These are phyloP conservation scores for Corchorus capsularis DNA, from an alignment of 345 rosid genomes.

Conservation along the genomic window DNA sequence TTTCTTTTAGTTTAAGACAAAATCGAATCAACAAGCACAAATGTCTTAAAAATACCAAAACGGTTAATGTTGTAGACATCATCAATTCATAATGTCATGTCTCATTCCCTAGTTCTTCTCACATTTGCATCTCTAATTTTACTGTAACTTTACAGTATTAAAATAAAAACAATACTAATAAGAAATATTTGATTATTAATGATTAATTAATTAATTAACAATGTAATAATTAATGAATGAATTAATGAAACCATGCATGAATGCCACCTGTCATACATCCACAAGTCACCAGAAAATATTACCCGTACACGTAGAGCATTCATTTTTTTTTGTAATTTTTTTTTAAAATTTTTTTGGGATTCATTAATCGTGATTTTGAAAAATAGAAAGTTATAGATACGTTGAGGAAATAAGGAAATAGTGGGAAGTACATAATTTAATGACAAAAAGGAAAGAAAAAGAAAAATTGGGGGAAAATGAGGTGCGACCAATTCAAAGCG, in stretches of 20 bases:
- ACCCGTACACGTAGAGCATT: not conserved
- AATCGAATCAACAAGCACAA: not conserved
- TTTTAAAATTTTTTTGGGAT: no score
- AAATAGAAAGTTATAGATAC: no score
- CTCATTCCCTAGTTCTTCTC: not conserved
- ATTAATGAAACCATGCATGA: not conserved
- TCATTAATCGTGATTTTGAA: no score
- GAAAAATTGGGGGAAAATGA: slow-evolving; percentile 1
- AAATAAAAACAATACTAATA: no score
- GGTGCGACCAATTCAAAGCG: slow-evolving; percentile 83
- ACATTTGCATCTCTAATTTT: not conserved
- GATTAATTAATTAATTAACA: no score
- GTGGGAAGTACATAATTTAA: not conserved
- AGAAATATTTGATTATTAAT: no score
- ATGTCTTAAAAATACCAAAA: not conserved
- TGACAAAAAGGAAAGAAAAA: not conserved
- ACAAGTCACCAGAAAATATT: not conserved
- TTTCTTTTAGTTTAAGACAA: not conserved
- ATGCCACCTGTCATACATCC: not conserved
- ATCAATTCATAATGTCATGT: not conserved
- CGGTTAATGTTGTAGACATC: not conserved
- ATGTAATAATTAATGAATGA: no score
- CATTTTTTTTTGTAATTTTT: not conserved
- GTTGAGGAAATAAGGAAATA: no score
- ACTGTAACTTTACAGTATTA: not conserved